These are phyloP conservation scores for Anthoceros angustus DNA, from an alignment of 225 moss, liverwort and hornwort species.

Conservation along the genomic window DNA sequence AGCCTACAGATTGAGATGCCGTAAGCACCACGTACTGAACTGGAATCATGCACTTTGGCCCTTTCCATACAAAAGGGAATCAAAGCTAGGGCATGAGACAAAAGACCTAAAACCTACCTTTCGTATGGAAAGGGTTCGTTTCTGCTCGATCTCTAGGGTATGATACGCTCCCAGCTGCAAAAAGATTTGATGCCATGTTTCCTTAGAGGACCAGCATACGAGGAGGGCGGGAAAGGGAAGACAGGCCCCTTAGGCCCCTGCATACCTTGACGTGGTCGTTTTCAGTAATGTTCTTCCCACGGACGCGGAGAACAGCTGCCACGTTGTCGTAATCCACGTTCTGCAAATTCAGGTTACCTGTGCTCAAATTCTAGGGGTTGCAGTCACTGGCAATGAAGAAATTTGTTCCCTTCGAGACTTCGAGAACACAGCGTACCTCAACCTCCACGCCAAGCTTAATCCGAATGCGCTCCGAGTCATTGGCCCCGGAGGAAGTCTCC, in stretches of 20 bases:
- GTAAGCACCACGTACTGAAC: too few relatives aligned
- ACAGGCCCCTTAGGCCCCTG: background rate
- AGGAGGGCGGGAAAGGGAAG: too few relatives aligned
- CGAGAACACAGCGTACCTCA: conserved; percentile 24
- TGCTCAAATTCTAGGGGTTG: too few relatives aligned
- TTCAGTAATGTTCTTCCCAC: conserved; percentile 75
- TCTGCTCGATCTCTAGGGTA: conserved; percentile 88
- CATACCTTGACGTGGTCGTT: conserved; percentile 56
- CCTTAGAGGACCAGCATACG: background rate
- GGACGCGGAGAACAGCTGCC: conserved; percentile 70
- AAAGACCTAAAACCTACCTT: conserved; percentile 15
- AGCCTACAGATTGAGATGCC: conserved; percentile 6
- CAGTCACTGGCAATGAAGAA: too few relatives aligned
- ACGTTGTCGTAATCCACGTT: conserved; percentile 86
- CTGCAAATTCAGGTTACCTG: conserved; percentile 6
- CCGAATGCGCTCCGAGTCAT: conserved; percentile 83
- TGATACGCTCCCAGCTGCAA: conserved; percentile 77
- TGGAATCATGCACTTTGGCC: too few relatives aligned
- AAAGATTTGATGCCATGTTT: background rate
- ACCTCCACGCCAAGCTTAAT: conserved; percentile 69
- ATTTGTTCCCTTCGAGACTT: background rate
- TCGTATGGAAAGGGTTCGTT: conserved; percentile 59
- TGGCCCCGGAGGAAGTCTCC: conserved; percentile 64
- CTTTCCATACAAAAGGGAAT: background rate
- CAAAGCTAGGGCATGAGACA: background rate